Conservation (phyloP, 257 asterid genomes). For the Coffea eugenioides region DNA sequence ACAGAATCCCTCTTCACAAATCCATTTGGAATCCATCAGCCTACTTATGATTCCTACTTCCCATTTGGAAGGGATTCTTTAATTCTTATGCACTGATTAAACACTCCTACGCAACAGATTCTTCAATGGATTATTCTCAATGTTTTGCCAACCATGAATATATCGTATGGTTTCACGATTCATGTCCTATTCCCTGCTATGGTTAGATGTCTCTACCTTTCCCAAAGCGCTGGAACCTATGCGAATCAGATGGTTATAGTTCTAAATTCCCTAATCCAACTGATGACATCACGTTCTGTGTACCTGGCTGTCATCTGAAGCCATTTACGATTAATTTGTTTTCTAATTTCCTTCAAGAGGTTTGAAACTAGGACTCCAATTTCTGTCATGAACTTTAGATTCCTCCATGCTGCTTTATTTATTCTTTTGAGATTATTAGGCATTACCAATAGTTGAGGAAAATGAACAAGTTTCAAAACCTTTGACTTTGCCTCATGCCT, state of each 20-base stretch:
- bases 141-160: not conserved
- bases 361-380: too few species aligned
- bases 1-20: slow-evolving; percentile 3
- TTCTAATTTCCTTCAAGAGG: too few species aligned
- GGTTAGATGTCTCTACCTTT: not conserved
- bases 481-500: too few species aligned
- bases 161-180: not conserved
- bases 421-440: too few species aligned
- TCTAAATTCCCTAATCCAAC: slow-evolving; percentile 4
- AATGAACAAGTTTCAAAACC: too few species aligned
- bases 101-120: not conserved
- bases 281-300: not conserved
- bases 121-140: not conserved
- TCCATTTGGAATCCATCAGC: slow-evolving; percentile 39
- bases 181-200: slow-evolving; percentile 16
- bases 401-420: too few species aligned
- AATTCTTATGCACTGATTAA: slow-evolving; percentile 9
- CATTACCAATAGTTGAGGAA: too few species aligned
- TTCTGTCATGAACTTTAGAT: too few species aligned
- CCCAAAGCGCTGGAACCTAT: not conserved
- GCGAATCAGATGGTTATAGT: not conserved
- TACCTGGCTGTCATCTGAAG: not conserved
- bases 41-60: slow-evolving; percentile 37
- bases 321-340: too few species aligned
- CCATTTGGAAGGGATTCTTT: slow-evolving; percentile 47